Conservation (phyloP, 2,329 filamentous ascomycete genomes). For the Aaosphaeria pasadenensis region DNA sequence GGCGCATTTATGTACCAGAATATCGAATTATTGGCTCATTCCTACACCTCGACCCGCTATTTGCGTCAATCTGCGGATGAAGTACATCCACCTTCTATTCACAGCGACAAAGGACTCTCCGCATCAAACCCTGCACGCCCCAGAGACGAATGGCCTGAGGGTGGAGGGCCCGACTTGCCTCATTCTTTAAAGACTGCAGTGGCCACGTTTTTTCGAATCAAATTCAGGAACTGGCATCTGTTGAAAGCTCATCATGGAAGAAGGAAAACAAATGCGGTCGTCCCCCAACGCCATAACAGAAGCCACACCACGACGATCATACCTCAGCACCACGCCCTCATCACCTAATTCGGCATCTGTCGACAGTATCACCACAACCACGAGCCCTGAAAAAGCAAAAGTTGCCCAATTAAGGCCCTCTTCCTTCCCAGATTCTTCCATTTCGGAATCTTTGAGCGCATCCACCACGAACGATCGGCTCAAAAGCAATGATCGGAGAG, state of each 20-base stretch:
- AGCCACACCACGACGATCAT: conserved; percentile 1
- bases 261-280: too few relatives aligned
- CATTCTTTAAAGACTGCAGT: neutral
- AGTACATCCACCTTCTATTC: neutral
- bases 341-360: conserved; percentile 1
- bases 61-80: conserved; percentile 1
- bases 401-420: conserved; percentile 1
- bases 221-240: neutral
- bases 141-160: too few relatives aligned
- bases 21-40: conserved; percentile 5
- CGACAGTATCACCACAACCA: neutral
- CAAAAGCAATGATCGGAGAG: neutral
- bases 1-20: conserved; percentile 7
- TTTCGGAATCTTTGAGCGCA: neutral
- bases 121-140: neutral
- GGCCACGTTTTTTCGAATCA: neutral
- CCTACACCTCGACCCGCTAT: conserved; percentile 1
- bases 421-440: conserved; percentile 1
- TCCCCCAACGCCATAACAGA: conserved; percentile 1
- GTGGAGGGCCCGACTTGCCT: neutral
- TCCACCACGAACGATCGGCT: neutral
- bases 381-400: neutral
- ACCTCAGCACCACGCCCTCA: neutral
- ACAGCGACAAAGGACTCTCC: conserved; percentile 2
- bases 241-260: neutral